Evolutionary conservation across 1,284 basidiomycete genomes (phyloP), one percentile per base, ranked within the genome.

Genomic region (Lignosus rhinocerotis): DNA sequence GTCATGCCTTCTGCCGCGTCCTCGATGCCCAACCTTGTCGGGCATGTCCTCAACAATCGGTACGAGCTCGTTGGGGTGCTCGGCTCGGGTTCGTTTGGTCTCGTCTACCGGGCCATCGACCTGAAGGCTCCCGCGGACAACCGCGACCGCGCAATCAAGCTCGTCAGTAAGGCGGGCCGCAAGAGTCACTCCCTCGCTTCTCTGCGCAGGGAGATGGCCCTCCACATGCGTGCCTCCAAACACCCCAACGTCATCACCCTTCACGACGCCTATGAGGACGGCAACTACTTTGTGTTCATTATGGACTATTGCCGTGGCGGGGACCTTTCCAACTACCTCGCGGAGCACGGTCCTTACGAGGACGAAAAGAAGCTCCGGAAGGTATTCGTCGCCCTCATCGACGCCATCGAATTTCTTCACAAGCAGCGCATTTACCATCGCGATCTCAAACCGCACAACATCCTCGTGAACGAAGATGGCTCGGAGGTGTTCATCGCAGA

Each of bases 361-460:
- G 73, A 80, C 70, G 79, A 82, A 65, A 68, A 66, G 19, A 70
- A 81, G 56, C 80, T 84, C 67, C 76, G 72, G 51, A 64, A 66
- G 34, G 76, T 81, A 39, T 84, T 84, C 72, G 70, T 83, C 42
- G 81, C 84, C 67, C 78, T 89, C 61, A 68, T 87, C 66, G 83
- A 85, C 61, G 82, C 85, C 5, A 80, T 89, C 55, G 73, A 81
- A 38, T 80, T 79, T 64, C 83, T 84, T 68, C 86, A 88, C 72
- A 64, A 70, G 25, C 69, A 79, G 48, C 80, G 81, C 43, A 81
- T 88, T 69, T 86, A 79, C 71, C 86, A 88, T 68, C 84, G 86
- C 32, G 87, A 89, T 66, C 73, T 90, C 52, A 90, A 89, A 70
- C 87, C 87, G 16, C 86, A 87, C 67, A 90, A 90, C 73, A 84